Evolutionary conservation across 2,329 filamentous ascomycete species (phyloP).

Genomic region (Fusarium miscanthi): DNA sequence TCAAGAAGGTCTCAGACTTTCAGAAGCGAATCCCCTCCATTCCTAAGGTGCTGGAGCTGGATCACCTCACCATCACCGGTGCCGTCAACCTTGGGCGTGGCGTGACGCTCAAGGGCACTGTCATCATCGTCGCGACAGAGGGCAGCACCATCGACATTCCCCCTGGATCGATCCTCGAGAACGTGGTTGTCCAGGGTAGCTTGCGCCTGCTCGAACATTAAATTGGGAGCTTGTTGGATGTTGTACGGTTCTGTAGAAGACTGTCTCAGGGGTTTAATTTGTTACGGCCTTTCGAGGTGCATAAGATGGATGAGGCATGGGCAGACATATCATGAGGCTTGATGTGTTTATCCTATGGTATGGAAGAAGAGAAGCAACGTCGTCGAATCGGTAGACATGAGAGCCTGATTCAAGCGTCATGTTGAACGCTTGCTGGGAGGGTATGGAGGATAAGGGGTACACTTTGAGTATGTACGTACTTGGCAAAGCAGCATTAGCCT

Average conservation of each 20-base stretch:
- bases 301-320: conserved; percentile 9
- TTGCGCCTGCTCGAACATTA: conserved; percentile 79
- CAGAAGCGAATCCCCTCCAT: conserved; percentile 88
- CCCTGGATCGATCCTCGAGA: conserved; percentile 96
- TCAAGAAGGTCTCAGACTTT: conserved; percentile 99
- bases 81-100: conserved; percentile 96
- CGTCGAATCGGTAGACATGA: neutral
- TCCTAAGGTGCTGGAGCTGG: conserved; percentile 89
- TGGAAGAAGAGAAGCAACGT: conserved; percentile 4
- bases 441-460: conserved; percentile 25
- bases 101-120: conserved; percentile 96
- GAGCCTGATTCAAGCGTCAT: neutral
- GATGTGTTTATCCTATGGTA: conserved; percentile 1
- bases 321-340: neutral
- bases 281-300: conserved; percentile 9
- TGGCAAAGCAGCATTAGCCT: conserved; percentile 38
- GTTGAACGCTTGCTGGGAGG: neutral
- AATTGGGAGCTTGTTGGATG: conserved; percentile 9
- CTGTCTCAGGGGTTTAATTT: conserved; percentile 13
- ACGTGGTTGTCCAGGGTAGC: conserved; percentile 98
- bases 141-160: conserved; percentile 98
- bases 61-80: conserved; percentile 97
- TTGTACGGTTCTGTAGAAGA: conserved; percentile 7
- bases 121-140: conserved; percentile 98
- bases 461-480: conserved; percentile 39